These are phyloP conservation scores for Cytidiella melzeri DNA, from an alignment of 768 basidiomycete genomes.

Conservation along the genomic window DNA sequence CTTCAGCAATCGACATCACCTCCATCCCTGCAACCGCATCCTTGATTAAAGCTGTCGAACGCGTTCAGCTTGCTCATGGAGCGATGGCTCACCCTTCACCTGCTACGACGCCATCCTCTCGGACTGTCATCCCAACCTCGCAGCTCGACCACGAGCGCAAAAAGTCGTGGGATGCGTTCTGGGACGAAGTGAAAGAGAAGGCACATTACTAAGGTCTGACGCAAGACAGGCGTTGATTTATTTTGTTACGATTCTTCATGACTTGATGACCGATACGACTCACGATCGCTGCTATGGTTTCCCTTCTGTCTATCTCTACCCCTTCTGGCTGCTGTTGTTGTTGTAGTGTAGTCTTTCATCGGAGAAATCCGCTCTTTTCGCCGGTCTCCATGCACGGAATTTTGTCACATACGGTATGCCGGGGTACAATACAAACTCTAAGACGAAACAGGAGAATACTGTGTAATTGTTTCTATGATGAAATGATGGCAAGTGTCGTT, in stretches of 20 bases:
- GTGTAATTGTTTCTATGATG: too few species aligned
- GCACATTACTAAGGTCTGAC: constrained; percentile 1
- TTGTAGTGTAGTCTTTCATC: too few species aligned
- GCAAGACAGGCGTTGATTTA: too few species aligned
- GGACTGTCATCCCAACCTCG: background rate
- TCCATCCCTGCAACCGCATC: constrained; percentile 61
- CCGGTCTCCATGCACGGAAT: too few species aligned
- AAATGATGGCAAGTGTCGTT: too few species aligned
- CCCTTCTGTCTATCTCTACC: too few species aligned
- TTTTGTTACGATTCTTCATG: background rate
- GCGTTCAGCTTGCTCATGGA: constrained; percentile 28
- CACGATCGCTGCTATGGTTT: constrained; percentile 4
- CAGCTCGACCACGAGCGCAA: background rate
- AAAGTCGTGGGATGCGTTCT: constrained; percentile 7
- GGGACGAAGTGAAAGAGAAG: constrained; percentile 11
- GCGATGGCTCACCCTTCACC: background rate
- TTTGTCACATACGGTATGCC: too few species aligned
- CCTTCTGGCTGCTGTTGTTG: too few species aligned
- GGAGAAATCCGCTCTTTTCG: too few species aligned
- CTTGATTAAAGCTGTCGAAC: constrained; percentile 55
- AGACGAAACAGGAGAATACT: too few species aligned
- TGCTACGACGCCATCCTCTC: background rate
- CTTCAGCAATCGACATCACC: constrained; percentile 13
- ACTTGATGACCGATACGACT: constrained; percentile 8
- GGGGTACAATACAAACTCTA: too few species aligned